phyloP scores from a whole-genome alignment of 2,329 filamentous ascomycete species.

The Ophiostoma triangulosporum region DNA sequence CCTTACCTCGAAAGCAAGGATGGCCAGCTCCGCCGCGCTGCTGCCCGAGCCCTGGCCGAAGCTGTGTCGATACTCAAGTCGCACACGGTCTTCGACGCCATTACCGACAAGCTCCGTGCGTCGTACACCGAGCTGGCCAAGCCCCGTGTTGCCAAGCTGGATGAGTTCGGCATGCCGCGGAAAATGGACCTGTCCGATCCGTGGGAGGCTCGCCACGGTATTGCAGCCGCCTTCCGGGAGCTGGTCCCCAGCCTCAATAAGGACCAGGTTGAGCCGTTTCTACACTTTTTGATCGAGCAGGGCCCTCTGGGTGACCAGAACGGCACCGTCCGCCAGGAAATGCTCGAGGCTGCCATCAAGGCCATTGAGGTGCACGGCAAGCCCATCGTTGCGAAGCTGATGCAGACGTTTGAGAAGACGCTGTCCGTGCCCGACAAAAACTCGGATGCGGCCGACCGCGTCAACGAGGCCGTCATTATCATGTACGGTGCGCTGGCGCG shows the following conservation, averaged over 20 bases:
- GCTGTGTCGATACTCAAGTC: constrained; percentile 48
- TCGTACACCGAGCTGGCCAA: constrained; percentile 71
- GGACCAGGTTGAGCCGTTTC: constrained; percentile 59
- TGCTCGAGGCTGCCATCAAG: constrained; percentile 78
- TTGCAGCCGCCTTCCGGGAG: constrained; percentile 76
- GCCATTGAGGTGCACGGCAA: constrained; percentile 74
- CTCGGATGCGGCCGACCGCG: constrained; percentile 68
- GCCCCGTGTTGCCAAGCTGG: constrained; percentile 67
- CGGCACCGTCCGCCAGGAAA: constrained; percentile 64
- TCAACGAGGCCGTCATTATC: constrained; percentile 95
- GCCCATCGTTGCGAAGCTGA: constrained; percentile 71
- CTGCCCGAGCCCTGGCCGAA: constrained; percentile 69
- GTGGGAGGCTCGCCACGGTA: constrained; percentile 83
- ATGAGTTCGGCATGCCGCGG: constrained; percentile 87
- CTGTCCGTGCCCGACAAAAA: constrained; percentile 76
- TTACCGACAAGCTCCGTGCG: constrained; percentile 52
- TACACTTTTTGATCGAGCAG: constrained; percentile 72
- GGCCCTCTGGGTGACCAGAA: constrained; percentile 81
- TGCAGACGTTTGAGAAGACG: constrained; percentile 80
- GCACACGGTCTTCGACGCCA: constrained; percentile 32
- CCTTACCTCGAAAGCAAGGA: constrained; percentile 72
- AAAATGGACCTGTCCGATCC: constrained; percentile 79
- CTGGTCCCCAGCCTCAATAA: constrained; percentile 58
- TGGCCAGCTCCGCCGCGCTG: constrained; percentile 66
- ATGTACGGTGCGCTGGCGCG: constrained; percentile 89